Evolutionary conservation across 306 rosid species (phyloP), one percentile per base, ranked within the genome.

Genomic region (Trifolium pratense): DNA sequence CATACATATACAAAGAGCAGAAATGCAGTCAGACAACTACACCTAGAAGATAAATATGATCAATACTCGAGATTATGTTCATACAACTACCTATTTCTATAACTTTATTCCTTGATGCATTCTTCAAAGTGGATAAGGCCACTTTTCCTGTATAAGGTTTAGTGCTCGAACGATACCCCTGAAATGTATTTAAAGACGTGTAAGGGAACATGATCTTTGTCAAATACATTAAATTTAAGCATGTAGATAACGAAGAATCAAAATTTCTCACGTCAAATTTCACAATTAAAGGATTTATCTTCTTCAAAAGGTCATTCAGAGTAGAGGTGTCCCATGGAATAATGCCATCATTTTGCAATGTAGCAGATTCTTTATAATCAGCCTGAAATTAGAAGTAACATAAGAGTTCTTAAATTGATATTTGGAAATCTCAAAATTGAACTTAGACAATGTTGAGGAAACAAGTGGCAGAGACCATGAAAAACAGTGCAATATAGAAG

Each of bases 271-370:
- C 97, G 17, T 89, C 80, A 79, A 66, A 88, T 82, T 87, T 87
- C 43, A 2, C 25, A 34, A 93, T 82, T 71, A 67, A 78, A 58
- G 78, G 75, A 76, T 71, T 57, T 53, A 83, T 86, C 84, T 82
- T 91, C 85, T 79, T 80, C 75, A 88, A 57, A 37, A 93, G 80
- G 51, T 68, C 80, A 66, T 81, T 79, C 69, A 80, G 73, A 43
- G 79, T 81, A 68, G 92, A 88, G 76, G 81, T n/a, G 26, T 87
- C 90, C 98, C 96, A 93, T 39, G 98, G 98, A 82, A 91, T 91
- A 36, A 86, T 76, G 74, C 52, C 72, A 67, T 61, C 75, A 18
- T 71, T 70, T 51, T 48, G 86, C 62, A 77, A 60, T 15, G 64
- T 32, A 34, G 31, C 36, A 68, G 70, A 37, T 74, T 78, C 85